Conservation (phyloP, 2,329 filamentous ascomycete species). For the Colletotrichum costaricense region DNA sequence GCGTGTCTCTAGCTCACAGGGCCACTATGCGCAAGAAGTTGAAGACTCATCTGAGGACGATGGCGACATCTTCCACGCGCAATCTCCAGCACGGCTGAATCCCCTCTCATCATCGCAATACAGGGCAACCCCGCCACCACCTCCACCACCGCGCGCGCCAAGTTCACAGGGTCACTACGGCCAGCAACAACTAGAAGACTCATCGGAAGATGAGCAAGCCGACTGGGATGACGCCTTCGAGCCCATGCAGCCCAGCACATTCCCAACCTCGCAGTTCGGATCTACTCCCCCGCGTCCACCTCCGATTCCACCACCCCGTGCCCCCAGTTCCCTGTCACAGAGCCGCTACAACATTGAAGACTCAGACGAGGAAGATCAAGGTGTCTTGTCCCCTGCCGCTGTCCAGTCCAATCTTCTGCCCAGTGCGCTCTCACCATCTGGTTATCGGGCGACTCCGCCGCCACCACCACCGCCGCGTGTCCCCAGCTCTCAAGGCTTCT, state of each 20-base stretch:
- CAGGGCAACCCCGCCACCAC: neutral
- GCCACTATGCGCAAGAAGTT: neutral
- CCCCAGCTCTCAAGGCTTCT: slow-evolving; percentile 16
- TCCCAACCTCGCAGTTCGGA: neutral
- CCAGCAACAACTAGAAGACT: slow-evolving; percentile 12
- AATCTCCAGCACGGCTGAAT: neutral
- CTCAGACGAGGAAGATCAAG: slow-evolving; percentile 24
- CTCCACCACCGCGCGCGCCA: neutral
- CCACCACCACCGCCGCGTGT: slow-evolving; percentile 19
- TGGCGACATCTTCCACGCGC: neutral
- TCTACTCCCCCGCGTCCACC: neutral
- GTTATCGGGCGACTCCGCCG: neutral
- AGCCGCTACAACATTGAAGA: neutral
- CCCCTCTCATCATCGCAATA: slow-evolving; percentile 7
- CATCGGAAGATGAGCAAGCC: slow-evolving; percentile 15
- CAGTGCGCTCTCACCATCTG: neutral
- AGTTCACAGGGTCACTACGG: slow-evolving; percentile 12
- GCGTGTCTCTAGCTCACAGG: neutral
- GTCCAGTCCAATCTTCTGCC: neutral
- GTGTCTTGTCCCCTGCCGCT: slow-evolving; percentile 2
- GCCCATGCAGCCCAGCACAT: neutral
- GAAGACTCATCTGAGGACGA: slow-evolving; percentile 18
- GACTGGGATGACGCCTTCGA: slow-evolving; percentile 13
- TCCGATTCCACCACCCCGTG: slow-evolving; percentile 1
- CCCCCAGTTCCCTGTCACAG: slow-evolving; percentile 11